Evolutionary conservation across 306 rosid species (phyloP).

Genomic region (Acacia melanoxylon): DNA sequence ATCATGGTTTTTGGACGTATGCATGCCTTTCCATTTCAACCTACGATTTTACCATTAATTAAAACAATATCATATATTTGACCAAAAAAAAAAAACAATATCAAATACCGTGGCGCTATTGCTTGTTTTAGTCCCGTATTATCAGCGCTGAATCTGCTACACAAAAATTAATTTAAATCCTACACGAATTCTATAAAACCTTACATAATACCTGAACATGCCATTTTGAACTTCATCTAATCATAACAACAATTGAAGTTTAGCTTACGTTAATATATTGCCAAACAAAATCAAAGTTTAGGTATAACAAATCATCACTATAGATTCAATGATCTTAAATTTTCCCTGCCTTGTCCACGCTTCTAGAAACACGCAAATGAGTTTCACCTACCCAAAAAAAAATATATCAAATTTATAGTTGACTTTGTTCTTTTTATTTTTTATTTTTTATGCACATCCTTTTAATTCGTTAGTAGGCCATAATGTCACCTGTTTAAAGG

Average conservation of each 20-base stretch:
- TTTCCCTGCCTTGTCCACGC: not conserved
- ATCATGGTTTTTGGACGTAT: too few relatives aligned
- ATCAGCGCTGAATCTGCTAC: not conserved
- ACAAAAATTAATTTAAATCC: too few relatives aligned
- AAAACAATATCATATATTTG: too few relatives aligned
- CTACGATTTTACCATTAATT: not conserved
- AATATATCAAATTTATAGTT: not conserved
- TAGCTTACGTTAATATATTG: not conserved
- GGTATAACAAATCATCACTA: not conserved
- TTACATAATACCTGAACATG: too few relatives aligned
- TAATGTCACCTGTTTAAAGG: not conserved
- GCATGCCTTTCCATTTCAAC: not conserved
- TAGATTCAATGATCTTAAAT: not conserved
- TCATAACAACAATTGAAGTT: not conserved
- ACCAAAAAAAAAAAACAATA: too few relatives aligned
- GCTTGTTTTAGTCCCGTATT: too few relatives aligned
- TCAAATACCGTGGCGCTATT: too few relatives aligned
- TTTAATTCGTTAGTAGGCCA: not conserved
- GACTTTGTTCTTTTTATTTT: not conserved
- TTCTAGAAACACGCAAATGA: not conserved
- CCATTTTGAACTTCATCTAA: not conserved
- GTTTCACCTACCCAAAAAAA: not conserved
- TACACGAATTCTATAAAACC: too few relatives aligned
- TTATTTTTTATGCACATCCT: too few relatives aligned
- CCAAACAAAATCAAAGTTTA: not conserved